These are phyloP conservation scores for Poa annua DNA, from an alignment of 176 grass and related monocot genomes.

Conservation along the genomic window DNA sequence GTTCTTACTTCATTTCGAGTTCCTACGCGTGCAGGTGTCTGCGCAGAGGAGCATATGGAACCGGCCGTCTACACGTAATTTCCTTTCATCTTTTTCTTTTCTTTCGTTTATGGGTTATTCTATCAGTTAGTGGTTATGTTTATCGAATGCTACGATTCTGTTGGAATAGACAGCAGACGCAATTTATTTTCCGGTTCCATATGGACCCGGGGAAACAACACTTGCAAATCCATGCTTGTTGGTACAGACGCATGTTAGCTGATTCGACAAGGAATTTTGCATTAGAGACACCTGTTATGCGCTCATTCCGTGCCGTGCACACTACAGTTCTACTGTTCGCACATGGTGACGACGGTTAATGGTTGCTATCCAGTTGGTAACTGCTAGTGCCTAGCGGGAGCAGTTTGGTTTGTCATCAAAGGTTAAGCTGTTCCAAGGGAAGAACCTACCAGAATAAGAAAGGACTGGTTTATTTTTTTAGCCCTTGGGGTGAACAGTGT, in stretches of 20 bases:
- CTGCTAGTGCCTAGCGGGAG: neutral
- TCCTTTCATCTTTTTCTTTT: neutral
- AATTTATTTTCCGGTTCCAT: neutral
- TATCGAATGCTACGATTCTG: neutral
- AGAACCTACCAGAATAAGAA: neutral
- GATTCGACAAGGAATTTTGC: neutral
- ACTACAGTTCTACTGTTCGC: neutral
- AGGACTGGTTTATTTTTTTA: neutral
- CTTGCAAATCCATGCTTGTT: neutral
- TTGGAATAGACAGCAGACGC: neutral
- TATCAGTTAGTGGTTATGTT: neutral
- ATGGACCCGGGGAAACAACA: neutral
- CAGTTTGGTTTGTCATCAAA: neutral
- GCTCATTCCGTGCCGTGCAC: too few relatives aligned
- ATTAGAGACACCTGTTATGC: neutral
- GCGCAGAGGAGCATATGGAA: constrained; percentile 38
- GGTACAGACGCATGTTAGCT: neutral
- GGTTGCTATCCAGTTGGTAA: neutral
- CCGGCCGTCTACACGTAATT: constrained; percentile 41
- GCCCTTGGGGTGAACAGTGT: neutral
- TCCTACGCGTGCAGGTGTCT: constrained; percentile 35
- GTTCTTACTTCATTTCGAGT: neutral
- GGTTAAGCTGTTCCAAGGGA: neutral
- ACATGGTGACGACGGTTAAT: neutral
- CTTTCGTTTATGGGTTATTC: neutral